Base-by-base conservation (phyloP, 2,329 filamentous ascomycete species). In the Beauveria medogensis region DNA sequence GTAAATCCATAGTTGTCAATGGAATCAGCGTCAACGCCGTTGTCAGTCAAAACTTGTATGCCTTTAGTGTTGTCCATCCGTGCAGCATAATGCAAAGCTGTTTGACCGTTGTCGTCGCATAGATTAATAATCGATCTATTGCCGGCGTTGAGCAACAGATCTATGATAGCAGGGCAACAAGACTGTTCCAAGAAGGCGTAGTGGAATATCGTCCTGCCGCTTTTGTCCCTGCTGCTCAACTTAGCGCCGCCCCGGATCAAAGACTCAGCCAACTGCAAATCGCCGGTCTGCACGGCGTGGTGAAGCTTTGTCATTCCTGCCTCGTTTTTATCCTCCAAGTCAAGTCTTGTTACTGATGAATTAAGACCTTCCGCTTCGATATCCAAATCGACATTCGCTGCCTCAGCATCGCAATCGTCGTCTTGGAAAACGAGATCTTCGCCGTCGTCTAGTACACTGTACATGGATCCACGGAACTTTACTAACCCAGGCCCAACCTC, bases 391-490 rank as follows among this genome's bases (percentile, higher is more conserved):
- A 43, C 56, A 62, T 47, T 55, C 18, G n/a, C 9, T 34, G 62
- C 34, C 55, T 26, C 60, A 53, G 55, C 46, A 14, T 51, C 63
- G 28, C n/a, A 50, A 37, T 63, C 63, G 56, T 64, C 65, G 57
- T 67, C 63, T 54, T 63, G 59, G 58, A 67, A 67, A 58, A 63
- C 66, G 53, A 68, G 63, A 63, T 63, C 63, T 63, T 69, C 65
- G 59, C 69, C 66, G 59, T 69, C 66, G 22, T 56, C 54, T 64
- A 68, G 63, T 63, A 69, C 61, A 55, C 69, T 70, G 64, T 69
- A 67, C 69, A 70, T 70, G 60, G 68, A 71, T 63, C n/a, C 65
- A 61, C 69, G 69, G 14, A 54, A 16, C 52, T 44, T 59, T 30
- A 9, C 47, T 9, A 50, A 5, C 51, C n/a, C 54, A 62, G 55